Conservation (phyloP, 768 basidiomycete species). For the Mycena rebaudengoi region DNA sequence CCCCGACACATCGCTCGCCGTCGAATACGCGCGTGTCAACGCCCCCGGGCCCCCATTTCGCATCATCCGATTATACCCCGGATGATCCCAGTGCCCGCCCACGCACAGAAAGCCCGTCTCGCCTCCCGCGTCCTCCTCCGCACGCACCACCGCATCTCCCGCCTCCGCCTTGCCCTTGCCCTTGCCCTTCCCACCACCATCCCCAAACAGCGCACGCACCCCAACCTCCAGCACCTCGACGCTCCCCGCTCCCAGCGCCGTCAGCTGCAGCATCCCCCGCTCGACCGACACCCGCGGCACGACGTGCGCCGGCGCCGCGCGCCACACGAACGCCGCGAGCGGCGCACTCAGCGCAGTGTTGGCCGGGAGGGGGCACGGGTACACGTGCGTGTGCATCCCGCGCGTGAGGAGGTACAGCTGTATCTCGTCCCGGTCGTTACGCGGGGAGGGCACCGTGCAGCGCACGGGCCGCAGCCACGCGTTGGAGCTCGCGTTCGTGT, state of each 20-base stretch:
- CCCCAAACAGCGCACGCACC: slow-evolving; percentile 54
- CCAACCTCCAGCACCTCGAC: slow-evolving; percentile 81
- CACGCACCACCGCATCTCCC: slow-evolving; percentile 57
- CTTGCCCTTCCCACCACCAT: background rate
- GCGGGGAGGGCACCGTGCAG: slow-evolving; percentile 54
- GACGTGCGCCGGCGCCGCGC: slow-evolving; percentile 62
- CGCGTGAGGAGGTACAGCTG: slow-evolving; percentile 77
- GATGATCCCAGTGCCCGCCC: slow-evolving; percentile 62
- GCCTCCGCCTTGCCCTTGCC: slow-evolving; percentile 49
- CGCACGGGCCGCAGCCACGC: slow-evolving; percentile 62
- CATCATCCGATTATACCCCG: slow-evolving; percentile 54
- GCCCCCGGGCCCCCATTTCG: slow-evolving; percentile 44
- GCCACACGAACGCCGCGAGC: slow-evolving; percentile 66
- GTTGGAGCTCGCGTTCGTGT: slow-evolving; percentile 33
- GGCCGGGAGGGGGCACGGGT: slow-evolving; percentile 73
- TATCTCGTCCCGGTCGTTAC: no score
- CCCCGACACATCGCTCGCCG: slow-evolving; percentile 50
- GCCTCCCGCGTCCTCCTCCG: slow-evolving; percentile 72
- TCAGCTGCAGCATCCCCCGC: slow-evolving; percentile 68
- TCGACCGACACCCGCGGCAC: slow-evolving; percentile 48
- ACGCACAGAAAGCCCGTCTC: slow-evolving; percentile 63
- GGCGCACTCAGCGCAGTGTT: slow-evolving; percentile 57
- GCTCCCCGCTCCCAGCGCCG: slow-evolving; percentile 75
- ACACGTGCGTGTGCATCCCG: slow-evolving; percentile 72
- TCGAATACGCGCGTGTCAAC: slow-evolving; percentile 55